These are phyloP conservation scores for Skeletonema grethae DNA, from an alignment of 108 stramenopile genomes.

Conservation along the genomic window DNA sequence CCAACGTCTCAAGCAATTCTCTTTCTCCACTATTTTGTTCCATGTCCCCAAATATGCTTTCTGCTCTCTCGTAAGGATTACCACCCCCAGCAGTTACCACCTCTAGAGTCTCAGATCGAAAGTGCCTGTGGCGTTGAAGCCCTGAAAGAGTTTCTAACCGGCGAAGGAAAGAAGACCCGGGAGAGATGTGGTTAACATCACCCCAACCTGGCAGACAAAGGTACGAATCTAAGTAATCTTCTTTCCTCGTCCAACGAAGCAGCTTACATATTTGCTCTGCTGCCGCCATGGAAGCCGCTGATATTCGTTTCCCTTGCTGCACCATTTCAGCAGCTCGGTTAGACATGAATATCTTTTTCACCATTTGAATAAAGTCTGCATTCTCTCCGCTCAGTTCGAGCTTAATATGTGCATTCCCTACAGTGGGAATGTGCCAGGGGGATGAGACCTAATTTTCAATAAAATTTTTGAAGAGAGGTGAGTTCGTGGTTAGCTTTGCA, in stretches of 20 bases:
- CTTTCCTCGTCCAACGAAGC: conserved; percentile 64
- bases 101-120: conserved; percentile 71
- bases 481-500: not conserved
- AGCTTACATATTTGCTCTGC: conserved; percentile 63
- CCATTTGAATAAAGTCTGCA: conserved; percentile 56
- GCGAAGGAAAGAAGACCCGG: conserved; percentile 55
- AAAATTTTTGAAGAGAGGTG: not conserved
- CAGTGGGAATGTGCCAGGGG: conserved; percentile 51
- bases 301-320: conserved; percentile 34
- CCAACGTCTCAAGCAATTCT: conserved; percentile 52
- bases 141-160: conserved; percentile 51
- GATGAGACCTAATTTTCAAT: conserved; percentile 30
- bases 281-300: conserved; percentile 48
- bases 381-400: conserved; percentile 74
- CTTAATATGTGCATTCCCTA: conserved; percentile 80
- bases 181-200: conserved; percentile 49
- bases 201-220: conserved; percentile 66
- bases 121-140: conserved; percentile 68
- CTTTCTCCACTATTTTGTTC: conserved; percentile 59
- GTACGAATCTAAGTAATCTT: conserved; percentile 69
- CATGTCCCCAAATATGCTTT: conserved; percentile 60
- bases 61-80: conserved; percentile 36
- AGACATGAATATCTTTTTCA: conserved; percentile 69
- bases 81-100: conserved; percentile 56
- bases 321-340: conserved; percentile 31